phyloP scores from a whole-genome alignment of 768 basidiomycete genomes.

The Leccinum obscurum region DNA sequence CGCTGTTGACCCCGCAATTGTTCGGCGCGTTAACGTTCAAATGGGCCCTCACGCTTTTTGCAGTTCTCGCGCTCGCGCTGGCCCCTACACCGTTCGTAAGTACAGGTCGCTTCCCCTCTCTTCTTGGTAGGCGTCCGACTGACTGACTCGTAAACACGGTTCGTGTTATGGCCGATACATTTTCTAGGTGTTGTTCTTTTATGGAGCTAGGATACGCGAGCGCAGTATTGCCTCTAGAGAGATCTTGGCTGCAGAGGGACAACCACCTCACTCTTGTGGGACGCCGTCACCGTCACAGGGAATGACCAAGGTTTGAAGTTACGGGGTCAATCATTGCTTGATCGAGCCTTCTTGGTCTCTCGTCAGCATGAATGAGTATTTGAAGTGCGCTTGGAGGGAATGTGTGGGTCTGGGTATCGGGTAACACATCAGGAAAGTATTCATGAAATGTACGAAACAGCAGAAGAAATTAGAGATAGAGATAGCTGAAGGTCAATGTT shows the following conservation, averaged over 20 bases:
- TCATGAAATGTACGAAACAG: too few species aligned
- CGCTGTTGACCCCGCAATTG: slow-evolving; percentile 50
- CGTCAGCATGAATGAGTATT: not conserved
- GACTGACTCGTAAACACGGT: not conserved
- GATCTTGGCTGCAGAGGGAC: slow-evolving; percentile 20
- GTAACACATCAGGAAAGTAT: too few species aligned
- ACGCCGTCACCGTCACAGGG: not conserved
- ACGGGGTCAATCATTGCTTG: not conserved
- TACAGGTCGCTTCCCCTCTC: not conserved
- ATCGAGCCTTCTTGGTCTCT: not conserved
- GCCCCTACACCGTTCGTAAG: slow-evolving; percentile 45
- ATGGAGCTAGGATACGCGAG: slow-evolving; percentile 35
- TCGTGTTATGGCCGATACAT: not conserved
- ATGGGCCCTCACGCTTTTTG: slow-evolving; percentile 25
- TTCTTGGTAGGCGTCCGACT: not conserved
- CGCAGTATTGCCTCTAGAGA: slow-evolving; percentile 25
- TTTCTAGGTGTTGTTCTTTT: slow-evolving; percentile 27
- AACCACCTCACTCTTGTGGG: not conserved
- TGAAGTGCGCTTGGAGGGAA: not conserved
- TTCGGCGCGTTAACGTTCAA: slow-evolving; percentile 46
- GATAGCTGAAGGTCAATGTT: too few species aligned
- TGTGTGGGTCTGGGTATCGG: not conserved
- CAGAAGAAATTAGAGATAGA: too few species aligned
- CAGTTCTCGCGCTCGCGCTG: slow-evolving; percentile 40
- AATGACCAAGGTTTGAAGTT: slow-evolving; percentile 8